These are phyloP conservation scores for Bacterosira constricta DNA, from an alignment of 108 stramenopile species.

Conservation along the genomic window DNA sequence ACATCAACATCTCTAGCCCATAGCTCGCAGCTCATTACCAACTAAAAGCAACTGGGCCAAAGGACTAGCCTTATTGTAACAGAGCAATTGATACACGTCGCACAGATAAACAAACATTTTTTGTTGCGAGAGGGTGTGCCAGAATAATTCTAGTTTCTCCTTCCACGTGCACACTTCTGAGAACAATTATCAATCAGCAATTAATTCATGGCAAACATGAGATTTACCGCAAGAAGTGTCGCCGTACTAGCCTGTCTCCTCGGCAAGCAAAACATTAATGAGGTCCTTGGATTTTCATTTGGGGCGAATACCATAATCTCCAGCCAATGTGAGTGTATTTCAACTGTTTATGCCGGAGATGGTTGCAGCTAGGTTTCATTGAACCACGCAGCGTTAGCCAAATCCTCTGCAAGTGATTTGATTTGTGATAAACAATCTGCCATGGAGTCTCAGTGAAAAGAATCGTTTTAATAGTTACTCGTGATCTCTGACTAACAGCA, in stretches of 20 bases:
- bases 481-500: not conserved
- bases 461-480: not conserved
- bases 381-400: too few relatives aligned
- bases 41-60: too few relatives aligned
- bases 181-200: too few relatives aligned
- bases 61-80: too few relatives aligned
- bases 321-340: not conserved
- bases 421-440: not conserved
- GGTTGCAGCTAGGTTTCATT: not conserved
- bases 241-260: not conserved
- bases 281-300: constrained; percentile 9
- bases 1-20: too few relatives aligned
- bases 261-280: not conserved
- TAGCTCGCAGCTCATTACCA: too few relatives aligned
- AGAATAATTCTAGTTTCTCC: too few relatives aligned
- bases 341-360: not conserved
- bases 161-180: too few relatives aligned
- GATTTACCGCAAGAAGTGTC: not conserved
- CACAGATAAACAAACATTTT: too few relatives aligned
- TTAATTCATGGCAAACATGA: constrained; percentile 1
- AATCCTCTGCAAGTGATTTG: too few relatives aligned
- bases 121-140: too few relatives aligned
- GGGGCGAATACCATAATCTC: not conserved
- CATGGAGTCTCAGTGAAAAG: not conserved
- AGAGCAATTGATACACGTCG: too few relatives aligned